These are phyloP conservation scores for Galerina sulciceps DNA, from an alignment of 768 basidiomycete species.

Conservation along the genomic window DNA sequence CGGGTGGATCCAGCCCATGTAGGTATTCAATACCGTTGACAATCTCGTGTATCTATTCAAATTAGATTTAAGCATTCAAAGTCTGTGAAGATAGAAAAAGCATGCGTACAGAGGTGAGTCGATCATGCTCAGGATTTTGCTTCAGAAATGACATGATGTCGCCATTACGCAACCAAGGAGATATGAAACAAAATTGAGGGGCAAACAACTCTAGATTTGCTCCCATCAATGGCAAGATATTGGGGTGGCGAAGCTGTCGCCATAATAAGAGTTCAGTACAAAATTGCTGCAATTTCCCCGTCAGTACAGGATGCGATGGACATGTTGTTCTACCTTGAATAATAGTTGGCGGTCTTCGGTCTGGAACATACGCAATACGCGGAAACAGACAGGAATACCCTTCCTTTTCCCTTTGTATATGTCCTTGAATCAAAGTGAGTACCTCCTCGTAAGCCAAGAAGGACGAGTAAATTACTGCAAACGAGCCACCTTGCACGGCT, in stretches of 20 bases:
- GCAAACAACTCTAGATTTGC: slow-evolving; percentile 18
- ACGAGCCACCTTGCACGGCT: slow-evolving; percentile 29
- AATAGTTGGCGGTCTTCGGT: slow-evolving; percentile 13
- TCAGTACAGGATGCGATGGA: background rate
- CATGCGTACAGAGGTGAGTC: slow-evolving; percentile 22
- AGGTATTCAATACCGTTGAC: slow-evolving; percentile 41
- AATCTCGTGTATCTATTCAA: slow-evolving; percentile 30
- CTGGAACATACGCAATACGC: slow-evolving; percentile 25
- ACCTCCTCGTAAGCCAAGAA: background rate
- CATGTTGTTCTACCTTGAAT: slow-evolving; percentile 11
- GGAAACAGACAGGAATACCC: slow-evolving; percentile 19
- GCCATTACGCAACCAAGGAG: slow-evolving; percentile 28
- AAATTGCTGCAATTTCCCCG: slow-evolving; percentile 16
- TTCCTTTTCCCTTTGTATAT: slow-evolving; percentile 20
- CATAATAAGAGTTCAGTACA: slow-evolving; percentile 25
- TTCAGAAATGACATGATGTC: slow-evolving; percentile 23
- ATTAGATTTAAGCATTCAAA: background rate
- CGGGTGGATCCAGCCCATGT: slow-evolving; percentile 40
- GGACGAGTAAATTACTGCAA: slow-evolving; percentile 23
- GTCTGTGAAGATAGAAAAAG: background rate
- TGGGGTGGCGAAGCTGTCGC: slow-evolving; percentile 28
- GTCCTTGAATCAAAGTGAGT: slow-evolving; percentile 14
- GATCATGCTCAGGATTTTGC: slow-evolving; percentile 28
- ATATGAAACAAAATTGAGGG: slow-evolving; percentile 21
- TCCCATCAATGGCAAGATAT: slow-evolving; percentile 29